phyloP scores from a whole-genome alignment of 805 yeast genomes.

The Starmera dryadoides region DNA sequence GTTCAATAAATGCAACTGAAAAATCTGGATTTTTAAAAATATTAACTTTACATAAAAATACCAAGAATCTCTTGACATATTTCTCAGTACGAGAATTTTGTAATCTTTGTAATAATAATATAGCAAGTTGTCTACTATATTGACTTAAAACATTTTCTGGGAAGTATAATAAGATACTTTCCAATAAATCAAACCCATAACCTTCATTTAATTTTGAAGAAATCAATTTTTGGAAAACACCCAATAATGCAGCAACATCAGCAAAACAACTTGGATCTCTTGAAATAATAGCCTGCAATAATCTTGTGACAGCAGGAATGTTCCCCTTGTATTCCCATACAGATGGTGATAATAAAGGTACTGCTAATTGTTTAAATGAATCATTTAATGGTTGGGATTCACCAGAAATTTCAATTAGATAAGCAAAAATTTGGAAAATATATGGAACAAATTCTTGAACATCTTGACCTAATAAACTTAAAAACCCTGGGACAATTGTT shows the following conservation, averaged over 20 bases:
- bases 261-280: conserved; percentile 26
- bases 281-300: conserved; percentile 59
- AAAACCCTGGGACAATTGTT: conserved; percentile 56
- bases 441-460: conserved; percentile 94
- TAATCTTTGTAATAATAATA: conserved; percentile 70
- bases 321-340: conserved; percentile 94
- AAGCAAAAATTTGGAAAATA: conserved; percentile 84
- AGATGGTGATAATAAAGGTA: conserved; percentile 81
- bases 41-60: conserved; percentile 51
- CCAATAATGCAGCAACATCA: conserved; percentile 74
- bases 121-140: conserved; percentile 64
- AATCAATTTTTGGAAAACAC: conserved; percentile 92
- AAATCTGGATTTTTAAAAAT: conserved; percentile 42
- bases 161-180: conserved; percentile 52
- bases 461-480: conserved; percentile 68
- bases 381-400: conserved; percentile 45
- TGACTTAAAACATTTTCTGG: conserved; percentile 42
- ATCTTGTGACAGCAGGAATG: conserved; percentile 84
- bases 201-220: conserved; percentile 77
- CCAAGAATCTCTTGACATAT: conserved; percentile 62
- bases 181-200: conserved; percentile 80
- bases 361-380: conserved; percentile 56
- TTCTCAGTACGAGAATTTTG: conserved; percentile 79
- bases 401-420: conserved; percentile 58
- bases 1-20: conserved; percentile 57